Evolutionary conservation across 1,284 basidiomycete genomes (phyloP), one percentile per base, ranked within the genome.

Genomic region (Leccinum pachyderme): DNA sequence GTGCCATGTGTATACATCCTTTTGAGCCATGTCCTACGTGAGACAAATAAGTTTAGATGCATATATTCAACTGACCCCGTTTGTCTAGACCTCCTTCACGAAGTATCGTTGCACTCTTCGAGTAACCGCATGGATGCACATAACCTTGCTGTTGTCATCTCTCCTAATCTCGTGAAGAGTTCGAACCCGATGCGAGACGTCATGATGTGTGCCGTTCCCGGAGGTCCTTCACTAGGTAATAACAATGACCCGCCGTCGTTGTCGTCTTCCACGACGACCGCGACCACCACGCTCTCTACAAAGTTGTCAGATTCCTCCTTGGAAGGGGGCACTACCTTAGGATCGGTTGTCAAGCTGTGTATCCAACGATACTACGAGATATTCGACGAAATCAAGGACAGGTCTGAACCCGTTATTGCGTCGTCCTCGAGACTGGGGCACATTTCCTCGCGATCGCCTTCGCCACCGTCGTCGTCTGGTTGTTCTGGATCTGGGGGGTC

Each of bases 361-460:
- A 91, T 93, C 54, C 81, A 89, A 63, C 80, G 82, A 44, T 93
- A 92, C 68, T 92, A 87, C 68, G 91, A 93, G 67, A 76, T 93
- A 32, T 93, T 93, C 64, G 90, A 93, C 64, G 88, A 92, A 61
- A 72, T 86, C 18, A 73, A 69, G 55, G 90, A 91, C 70, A 80
- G 83, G 18, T 79, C 77, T 53, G 88, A 90, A 62, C 83, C 84
- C 2, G 60, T 82, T 15, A 62, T n/a, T 7, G 12, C 15, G 7
- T 44, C 43, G 15, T 44, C 43, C 15, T 13, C 43, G 8, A 41
- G 18, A 41, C 39, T 22, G 18, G 39, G 39, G 11, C 15, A 58
- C 55, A 62, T 13, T 50, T 59, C 54, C 48, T 65, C 53, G 12
- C 67, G 59, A 45, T 65, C 61, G 33, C 65, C 72, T 49, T 65